Evolutionary conservation across 192 early-diverging fungal species (phyloP).

Genomic region (Haplosporangium gracile): DNA sequence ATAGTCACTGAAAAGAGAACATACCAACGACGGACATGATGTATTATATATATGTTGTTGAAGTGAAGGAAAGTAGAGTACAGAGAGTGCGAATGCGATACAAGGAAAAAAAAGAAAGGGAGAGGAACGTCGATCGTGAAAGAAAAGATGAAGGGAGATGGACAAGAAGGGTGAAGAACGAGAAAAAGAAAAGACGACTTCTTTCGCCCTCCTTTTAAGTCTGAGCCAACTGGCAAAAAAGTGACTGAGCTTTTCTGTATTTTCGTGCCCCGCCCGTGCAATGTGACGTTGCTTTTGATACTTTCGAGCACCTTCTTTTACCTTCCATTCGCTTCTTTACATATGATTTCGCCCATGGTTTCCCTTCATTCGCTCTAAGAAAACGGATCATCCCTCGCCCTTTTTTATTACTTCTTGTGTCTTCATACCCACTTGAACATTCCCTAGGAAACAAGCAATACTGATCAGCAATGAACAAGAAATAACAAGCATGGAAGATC

Average conservation of each 20-base stretch:
- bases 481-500: too few relatives aligned
- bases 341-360: not conserved
- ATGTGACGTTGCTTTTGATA: not conserved
- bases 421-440: not conserved
- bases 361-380: not conserved
- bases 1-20: conserved; percentile 7
- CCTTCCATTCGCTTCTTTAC: not conserved
- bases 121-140: conserved; percentile 1
- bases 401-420: not conserved
- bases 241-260: not conserved
- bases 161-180: not conserved
- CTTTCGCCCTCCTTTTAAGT: not conserved
- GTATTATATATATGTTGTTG: conserved; percentile 8
- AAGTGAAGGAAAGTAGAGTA: conserved; percentile 9
- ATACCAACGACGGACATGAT: conserved; percentile 56
- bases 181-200: not conserved
- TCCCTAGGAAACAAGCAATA: not conserved
- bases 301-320: not conserved
- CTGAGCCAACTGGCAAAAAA: not conserved
- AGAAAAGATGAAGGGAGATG: not conserved
- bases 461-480: not conserved
- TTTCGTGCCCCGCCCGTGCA: not conserved
- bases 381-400: not conserved
- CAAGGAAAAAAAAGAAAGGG: not conserved
- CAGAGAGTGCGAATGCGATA: conserved; percentile 15